Base-by-base conservation (phyloP, 768 basidiomycete genomes). In the Amanita rimosa region DNA sequence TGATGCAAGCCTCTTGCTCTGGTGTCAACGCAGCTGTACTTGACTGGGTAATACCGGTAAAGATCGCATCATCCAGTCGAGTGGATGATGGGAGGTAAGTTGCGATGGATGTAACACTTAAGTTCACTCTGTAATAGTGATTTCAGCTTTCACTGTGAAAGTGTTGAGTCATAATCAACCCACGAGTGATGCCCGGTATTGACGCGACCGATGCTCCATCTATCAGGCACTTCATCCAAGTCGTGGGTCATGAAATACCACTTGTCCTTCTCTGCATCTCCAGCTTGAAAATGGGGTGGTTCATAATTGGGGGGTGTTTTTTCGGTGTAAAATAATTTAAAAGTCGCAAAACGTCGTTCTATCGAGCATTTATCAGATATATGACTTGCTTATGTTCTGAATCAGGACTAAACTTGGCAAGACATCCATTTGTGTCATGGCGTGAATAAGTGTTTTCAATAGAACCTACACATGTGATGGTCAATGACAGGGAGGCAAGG, bases 281-380 rank as follows among this genome's bases (percentile, higher is more conserved):
- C 87, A 4, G 83, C 64, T 49, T 75, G 73, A 58, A 92, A 92
- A 60, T 82, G 68, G 0, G 85, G 85, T 4, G 91, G 91, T 59
- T 94, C 85, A 57, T 94, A 94, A 44, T 90, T 81, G 7, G 71
- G 67, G 0, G 91, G 91, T 10, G 88, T 82, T 17, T 78, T 71
- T 41, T 87, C 81, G 11, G 83, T 84, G 61, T 91, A 93, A 60
- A 84, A 89, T 9, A 89, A 64, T 60, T 94, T 93, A 69, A 93
- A 88, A 17, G 83, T 87, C n/a, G 89, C 86, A 57, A 74, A 93
- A 29, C 90, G 83, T 41, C 81, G 81, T 56, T 79, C 88, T 87
- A 57, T 22, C 14, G 34, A 44, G 19, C 52, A 14, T 24, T 44
- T 47, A 46, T 40, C 4, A 53, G 17, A 2, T 47, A 17, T 8